Conservation (phyloP, 2,329 filamentous ascomycete species). For the Beauveria asiatica region DNA sequence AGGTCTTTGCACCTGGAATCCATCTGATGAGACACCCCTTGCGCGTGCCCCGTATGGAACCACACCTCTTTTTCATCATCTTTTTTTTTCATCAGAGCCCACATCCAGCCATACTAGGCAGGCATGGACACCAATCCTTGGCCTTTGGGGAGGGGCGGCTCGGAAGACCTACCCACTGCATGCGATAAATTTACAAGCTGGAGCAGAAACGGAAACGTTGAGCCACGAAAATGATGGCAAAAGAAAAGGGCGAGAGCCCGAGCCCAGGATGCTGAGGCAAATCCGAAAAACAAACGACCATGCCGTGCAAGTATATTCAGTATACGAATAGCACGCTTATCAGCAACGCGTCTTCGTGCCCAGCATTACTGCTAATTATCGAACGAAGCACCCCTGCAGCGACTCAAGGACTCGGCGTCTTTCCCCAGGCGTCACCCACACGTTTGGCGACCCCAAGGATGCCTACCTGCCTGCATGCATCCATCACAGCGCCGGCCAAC, state of each 20-base stretch:
- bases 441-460: constrained; percentile 17
- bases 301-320: neutral
- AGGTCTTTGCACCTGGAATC: constrained; percentile 18
- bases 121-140: constrained; percentile 15
- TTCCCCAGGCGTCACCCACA: constrained; percentile 22
- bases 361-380: neutral
- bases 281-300: neutral
- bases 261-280: neutral
- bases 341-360: neutral
- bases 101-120: constrained; percentile 13
- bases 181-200: constrained; percentile 12
- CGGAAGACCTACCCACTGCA: constrained; percentile 8
- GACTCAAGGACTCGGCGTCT: constrained; percentile 12
- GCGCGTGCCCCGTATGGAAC: constrained; percentile 20
- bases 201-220: neutral
- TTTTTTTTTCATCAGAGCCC: constrained; percentile 17
- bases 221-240: neutral
- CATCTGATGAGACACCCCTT: constrained; percentile 28
- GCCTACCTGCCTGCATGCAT: constrained; percentile 10
- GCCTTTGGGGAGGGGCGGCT: neutral
- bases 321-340: neutral
- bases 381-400: constrained; percentile 1
- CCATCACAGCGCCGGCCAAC: constrained; percentile 18
- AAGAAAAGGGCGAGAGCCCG: neutral
- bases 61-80: constrained; percentile 11